Percentiles rank a stretch among this genome's conserved stretches.
These are phyloP conservation scores for Begonia peltatifolia DNA, from an alignment of 306 rosid genomes.

Conservation along the genomic window DNA sequence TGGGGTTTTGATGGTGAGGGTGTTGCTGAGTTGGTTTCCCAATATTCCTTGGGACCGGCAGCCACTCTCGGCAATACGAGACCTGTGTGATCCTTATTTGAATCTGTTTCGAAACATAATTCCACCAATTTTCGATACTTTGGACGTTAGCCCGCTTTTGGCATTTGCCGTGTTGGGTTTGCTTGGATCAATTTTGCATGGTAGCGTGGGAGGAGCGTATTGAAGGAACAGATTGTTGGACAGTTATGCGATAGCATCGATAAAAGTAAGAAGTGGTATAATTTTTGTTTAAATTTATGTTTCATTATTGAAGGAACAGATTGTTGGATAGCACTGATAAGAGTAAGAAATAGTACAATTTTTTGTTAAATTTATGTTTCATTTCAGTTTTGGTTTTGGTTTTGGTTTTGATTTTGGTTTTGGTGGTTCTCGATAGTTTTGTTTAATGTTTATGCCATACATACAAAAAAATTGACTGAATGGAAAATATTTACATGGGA, in stretches of 20 bases:
- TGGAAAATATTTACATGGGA: too few species aligned
- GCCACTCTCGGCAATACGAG: slow-evolving; percentile 77
- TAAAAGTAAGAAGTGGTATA: slow-evolving; percentile 9
- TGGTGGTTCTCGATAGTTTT: not conserved
- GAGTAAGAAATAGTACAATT: slow-evolving; percentile 8
- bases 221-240: slow-evolving; percentile 10
- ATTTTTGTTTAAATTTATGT: slow-evolving; percentile 1
- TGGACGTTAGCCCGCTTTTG: slow-evolving; percentile 84
- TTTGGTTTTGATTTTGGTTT: not conserved
- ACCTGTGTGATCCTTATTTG: slow-evolving; percentile 85
- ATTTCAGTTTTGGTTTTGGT: not conserved
- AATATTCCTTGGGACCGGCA: slow-evolving; percentile 92
- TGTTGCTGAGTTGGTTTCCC: slow-evolving; percentile 94
- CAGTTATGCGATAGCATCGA: not conserved
- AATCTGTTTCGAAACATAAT: slow-evolving; percentile 73
- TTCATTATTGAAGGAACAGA: not conserved
- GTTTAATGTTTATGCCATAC: not conserved
- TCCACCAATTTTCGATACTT: slow-evolving; percentile 72
- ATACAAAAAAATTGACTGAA: too few species aligned
- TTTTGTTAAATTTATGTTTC: not conserved
- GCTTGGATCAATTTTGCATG: slow-evolving; percentile 49
- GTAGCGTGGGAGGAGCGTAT: slow-evolving; percentile 13
- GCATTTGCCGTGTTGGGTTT: slow-evolving; percentile 86
- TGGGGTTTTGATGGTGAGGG: slow-evolving; percentile 92
- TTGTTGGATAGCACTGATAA: slow-evolving; percentile 3